Evolutionary conservation across 2,329 filamentous ascomycete genomes (phyloP).

Genomic region (Fusarium sp.): DNA sequence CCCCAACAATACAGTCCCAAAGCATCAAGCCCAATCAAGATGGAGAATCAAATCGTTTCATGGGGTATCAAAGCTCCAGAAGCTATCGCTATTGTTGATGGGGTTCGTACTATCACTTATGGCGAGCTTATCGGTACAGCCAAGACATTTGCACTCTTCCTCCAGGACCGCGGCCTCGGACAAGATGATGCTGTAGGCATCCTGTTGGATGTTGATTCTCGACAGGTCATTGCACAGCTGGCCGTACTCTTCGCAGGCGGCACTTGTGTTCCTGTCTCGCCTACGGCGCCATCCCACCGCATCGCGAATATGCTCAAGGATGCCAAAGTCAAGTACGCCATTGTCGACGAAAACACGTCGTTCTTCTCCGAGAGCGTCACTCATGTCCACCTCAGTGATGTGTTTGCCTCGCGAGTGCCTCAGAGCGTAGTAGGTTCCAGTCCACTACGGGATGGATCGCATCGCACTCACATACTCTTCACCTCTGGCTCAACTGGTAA

Average conservation of each 20-base stretch:
- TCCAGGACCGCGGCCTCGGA: background rate
- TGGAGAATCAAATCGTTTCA: constrained; percentile 1
- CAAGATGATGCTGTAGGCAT: background rate
- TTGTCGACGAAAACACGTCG: background rate
- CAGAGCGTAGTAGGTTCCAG: fast-evolving
- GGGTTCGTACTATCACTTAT: background rate
- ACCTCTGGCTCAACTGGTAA: constrained; percentile 8
- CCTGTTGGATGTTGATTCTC: constrained; percentile 3
- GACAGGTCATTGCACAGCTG: constrained; percentile 1
- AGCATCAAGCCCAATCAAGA: background rate
- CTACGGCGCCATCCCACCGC: background rate
- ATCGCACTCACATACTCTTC: background rate
- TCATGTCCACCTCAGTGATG: background rate
- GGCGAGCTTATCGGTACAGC: background rate
- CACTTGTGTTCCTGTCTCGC: background rate
- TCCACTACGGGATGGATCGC: background rate
- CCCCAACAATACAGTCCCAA: no score
- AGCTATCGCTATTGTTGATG: background rate
- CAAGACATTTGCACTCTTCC: background rate
- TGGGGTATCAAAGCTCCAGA: background rate
- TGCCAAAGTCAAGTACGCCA: background rate
- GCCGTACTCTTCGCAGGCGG: background rate
- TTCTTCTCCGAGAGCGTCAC: background rate
- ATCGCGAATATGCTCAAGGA: background rate
- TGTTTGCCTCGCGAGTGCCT: fast-evolving